phyloP scores from a whole-genome alignment of 2,329 filamentous ascomycete genomes.

The Colletotrichum sp. region DNA sequence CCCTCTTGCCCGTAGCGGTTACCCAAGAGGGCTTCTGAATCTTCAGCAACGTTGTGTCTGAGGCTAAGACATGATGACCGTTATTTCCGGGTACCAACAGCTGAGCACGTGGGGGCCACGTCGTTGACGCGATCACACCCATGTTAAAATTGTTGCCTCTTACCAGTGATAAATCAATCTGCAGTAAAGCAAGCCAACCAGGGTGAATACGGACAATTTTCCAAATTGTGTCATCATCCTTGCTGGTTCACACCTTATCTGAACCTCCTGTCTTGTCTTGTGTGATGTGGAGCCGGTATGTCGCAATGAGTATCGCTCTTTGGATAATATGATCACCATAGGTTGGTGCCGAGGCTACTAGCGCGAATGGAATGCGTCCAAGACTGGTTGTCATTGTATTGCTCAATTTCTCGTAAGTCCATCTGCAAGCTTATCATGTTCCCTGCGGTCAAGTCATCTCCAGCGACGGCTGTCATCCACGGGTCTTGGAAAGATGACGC shows the following conservation, averaged over 20 bases:
- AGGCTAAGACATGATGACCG: background rate
- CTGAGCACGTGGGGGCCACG: background rate
- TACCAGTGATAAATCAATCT: background rate
- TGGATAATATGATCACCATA: background rate
- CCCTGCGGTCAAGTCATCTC: background rate
- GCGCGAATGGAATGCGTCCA: background rate
- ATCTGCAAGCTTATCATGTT: background rate
- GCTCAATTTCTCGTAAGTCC: background rate
- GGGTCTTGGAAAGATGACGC: background rate
- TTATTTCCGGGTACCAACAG: background rate
- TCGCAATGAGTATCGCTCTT: background rate
- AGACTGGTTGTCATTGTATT: background rate
- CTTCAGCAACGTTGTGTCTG: background rate
- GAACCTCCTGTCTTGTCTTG: background rate
- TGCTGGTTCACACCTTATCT: background rate
- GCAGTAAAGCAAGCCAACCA: background rate
- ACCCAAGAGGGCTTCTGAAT: background rate
- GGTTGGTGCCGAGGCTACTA: background rate
- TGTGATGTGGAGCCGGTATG: background rate
- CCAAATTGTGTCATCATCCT: background rate
- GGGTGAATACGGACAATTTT: background rate
- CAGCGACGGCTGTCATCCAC: background rate
- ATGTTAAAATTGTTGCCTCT: background rate
- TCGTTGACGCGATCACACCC: background rate
- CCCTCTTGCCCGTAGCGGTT: background rate